Conservation (phyloP, 1,139 yeast genomes). For the Pneumocystis canis region DNA sequence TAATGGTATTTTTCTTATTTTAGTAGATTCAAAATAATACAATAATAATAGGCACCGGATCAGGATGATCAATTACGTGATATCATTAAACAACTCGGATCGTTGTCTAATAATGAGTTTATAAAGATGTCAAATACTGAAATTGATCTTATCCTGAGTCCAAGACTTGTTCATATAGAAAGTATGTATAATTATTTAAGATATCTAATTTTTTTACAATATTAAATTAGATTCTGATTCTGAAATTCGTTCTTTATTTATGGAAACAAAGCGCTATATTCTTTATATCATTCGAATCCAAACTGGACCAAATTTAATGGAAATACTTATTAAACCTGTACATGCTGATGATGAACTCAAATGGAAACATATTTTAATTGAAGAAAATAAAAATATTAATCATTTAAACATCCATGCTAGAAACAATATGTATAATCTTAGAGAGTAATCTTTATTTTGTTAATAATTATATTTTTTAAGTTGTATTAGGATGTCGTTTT, state of each 20-base stretch:
- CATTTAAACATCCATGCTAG: constrained; percentile 12
- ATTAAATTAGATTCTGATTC: constrained; percentile 23
- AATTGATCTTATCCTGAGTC: constrained; percentile 30
- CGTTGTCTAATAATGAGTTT: constrained; percentile 25
- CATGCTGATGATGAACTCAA: constrained; percentile 49
- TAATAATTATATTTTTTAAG: neutral
- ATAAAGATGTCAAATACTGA: constrained; percentile 16
- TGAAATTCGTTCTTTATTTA: constrained; percentile 37
- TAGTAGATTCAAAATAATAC: constrained; percentile 2
- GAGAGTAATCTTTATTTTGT: neutral
- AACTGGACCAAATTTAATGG: constrained; percentile 54
- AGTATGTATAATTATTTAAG: neutral
- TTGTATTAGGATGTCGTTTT: constrained; percentile 40
- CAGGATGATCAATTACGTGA: constrained; percentile 43
- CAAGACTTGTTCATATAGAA: constrained; percentile 27
- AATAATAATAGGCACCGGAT: constrained; percentile 20
- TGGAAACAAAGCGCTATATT: constrained; percentile 71
- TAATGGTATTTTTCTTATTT: constrained; percentile 23
- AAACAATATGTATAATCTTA: constrained; percentile 6
- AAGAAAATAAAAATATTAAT: constrained; percentile 29
- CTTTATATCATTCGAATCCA: constrained; percentile 73
- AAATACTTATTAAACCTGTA: constrained; percentile 59
- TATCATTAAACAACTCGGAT: constrained; percentile 30
- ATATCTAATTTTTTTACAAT: neutral
- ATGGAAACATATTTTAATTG: constrained; percentile 41